Base-by-base conservation (phyloP, 345 rosid species). In the Corymbia maculata region DNA sequence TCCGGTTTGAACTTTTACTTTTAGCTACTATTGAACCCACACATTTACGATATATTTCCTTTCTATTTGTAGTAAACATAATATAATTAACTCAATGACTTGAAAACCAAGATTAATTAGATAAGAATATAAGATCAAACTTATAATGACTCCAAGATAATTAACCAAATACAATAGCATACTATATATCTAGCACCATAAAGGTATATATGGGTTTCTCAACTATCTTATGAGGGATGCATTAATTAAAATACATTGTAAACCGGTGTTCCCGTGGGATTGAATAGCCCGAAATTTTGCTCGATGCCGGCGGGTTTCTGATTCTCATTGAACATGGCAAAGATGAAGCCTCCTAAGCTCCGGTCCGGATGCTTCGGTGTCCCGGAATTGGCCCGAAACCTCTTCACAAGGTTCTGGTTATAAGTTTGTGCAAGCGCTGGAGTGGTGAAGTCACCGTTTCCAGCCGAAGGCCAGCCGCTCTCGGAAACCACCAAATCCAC, bases 391-490 rank as follows among this genome's bases (percentile, higher is more conserved):
- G 85, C 47, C 57, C 36, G 64, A 30, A 88, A n/a, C 30, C 52
- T 85, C 42, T 64, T 88, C 82, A 47, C 47, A 5, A 88, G 68
- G 61, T 88, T 88, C 75, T 13, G 42, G 21, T 88, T 86, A 79
- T 88, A 88, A 8, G 85, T 86, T 15, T 47, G 52, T 4, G 90
- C 88, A 22, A 88, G 85, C 68, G 21, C 86, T 28, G 22, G n/a
- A 4, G 90, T 86, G 50, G 88, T 52, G 85, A 22, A 44, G 0
- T 32, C 0, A 7, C 86, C 66, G 32, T 80, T 86, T 32, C 91
- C 91, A 3, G 89, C 90, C 22, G 88, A 88, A 10, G 91, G 91
- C 91, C 91, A 88, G 30, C 89, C 91, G 10, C 87, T 90, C 86
- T 88, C 88, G 3, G 89, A 51, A n/a, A 89, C 89, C 44, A 87